Percentiles rank a stretch among this genome's conserved stretches.
phyloP scores from a whole-genome alignment of 1,284 basidiomycete species.

The Leccinum fuscescens region DNA sequence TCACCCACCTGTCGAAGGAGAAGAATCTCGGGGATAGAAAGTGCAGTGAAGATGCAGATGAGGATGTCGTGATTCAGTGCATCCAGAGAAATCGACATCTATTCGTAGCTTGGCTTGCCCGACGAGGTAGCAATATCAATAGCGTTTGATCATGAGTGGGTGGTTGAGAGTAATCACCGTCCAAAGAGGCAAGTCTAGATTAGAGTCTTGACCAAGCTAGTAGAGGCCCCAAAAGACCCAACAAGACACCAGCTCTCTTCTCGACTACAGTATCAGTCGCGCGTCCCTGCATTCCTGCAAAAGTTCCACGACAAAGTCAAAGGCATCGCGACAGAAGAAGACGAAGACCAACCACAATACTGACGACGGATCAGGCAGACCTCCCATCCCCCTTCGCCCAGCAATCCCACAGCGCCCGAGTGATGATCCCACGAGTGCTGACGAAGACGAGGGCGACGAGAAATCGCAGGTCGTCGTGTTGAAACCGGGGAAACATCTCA shows the following conservation, averaged over 20 bases:
- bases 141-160: neutral
- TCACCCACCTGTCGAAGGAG: conserved; percentile 44
- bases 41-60: conserved; percentile 44
- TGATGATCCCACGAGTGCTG: conserved; percentile 70
- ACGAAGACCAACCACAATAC: conserved; percentile 34
- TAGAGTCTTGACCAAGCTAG: neutral
- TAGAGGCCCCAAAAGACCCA: conserved; percentile 62
- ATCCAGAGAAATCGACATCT: conserved; percentile 25
- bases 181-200: conserved; percentile 21
- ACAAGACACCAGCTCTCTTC: conserved; percentile 66
- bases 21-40: conserved; percentile 49
- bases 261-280: conserved; percentile 52
- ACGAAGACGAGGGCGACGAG: conserved; percentile 77
- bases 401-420: conserved; percentile 69
- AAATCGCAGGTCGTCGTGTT: conserved; percentile 84
- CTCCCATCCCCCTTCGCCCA: conserved; percentile 71
- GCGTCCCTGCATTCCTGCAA: conserved; percentile 57
- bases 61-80: conserved; percentile 47
- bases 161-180: neutral
- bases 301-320: conserved; percentile 58
- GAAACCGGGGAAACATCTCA: conserved; percentile 81
- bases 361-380: conserved; percentile 64
- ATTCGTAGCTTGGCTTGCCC: neutral
- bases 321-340: conserved; percentile 46
- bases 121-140: neutral